Conservation (phyloP, 371 early-diverging fungal genomes). For the Mortierella sp. region DNA sequence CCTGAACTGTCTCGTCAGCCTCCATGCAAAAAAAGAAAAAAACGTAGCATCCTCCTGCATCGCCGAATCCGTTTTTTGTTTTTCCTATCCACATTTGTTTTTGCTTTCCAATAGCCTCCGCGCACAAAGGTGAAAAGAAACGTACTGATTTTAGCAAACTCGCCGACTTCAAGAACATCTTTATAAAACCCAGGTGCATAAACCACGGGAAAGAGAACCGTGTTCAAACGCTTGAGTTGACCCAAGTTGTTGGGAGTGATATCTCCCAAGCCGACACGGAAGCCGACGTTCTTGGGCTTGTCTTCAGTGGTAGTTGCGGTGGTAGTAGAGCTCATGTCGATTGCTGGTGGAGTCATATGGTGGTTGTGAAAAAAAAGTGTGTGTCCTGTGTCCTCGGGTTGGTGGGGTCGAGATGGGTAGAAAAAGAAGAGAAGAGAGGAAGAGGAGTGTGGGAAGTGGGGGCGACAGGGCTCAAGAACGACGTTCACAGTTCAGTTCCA, state of each 20-base stretch:
- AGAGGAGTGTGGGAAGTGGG: conserved; percentile 2
- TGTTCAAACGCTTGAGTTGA: conserved; percentile 83
- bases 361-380: not conserved
- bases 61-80: no score
- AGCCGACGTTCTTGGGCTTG: conserved; percentile 34
- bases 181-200: conserved; percentile 89
- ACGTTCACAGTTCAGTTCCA: not conserved
- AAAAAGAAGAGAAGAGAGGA: not conserved
- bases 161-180: conserved; percentile 77
- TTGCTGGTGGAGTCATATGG: conserved; percentile 46
- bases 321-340: conserved; percentile 41
- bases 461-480: not conserved
- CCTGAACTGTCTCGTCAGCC: not conserved
- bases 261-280: conserved; percentile 70
- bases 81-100: no score
- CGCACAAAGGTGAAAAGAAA: not conserved
- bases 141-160: conserved; percentile 82
- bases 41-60: not conserved
- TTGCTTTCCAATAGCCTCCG: not conserved
- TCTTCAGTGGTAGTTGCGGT: conserved; percentile 19
- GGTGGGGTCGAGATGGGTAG: not conserved
- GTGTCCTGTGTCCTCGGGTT: not conserved
- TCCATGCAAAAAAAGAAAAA: not conserved
- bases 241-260: conserved; percentile 79
- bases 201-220: conserved; percentile 87